phyloP scores from a whole-genome alignment of 768 basidiomycete species.

The Auricularia auricula-judae region DNA sequence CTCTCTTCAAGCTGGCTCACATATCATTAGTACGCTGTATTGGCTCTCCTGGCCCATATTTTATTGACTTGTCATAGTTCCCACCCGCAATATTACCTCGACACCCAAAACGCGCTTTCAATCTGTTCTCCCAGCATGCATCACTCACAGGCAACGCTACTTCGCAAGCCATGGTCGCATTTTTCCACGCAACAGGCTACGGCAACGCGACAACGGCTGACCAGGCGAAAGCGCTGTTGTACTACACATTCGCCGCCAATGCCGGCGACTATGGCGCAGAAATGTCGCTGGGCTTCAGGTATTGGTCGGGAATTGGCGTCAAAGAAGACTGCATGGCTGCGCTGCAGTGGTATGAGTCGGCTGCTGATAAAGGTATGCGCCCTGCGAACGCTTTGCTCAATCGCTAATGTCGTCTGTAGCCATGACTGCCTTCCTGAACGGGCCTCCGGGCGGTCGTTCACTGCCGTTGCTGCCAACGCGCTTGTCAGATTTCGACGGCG shows the following conservation, averaged over 20 bases:
- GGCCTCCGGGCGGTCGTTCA: constrained; percentile 85
- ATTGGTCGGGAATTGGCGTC: constrained; percentile 93
- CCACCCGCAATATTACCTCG: constrained; percentile 32
- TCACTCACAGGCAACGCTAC: constrained; percentile 68
- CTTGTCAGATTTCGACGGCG: constrained; percentile 83
- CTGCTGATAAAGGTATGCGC: constrained; percentile 66
- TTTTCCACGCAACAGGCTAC: constrained; percentile 85
- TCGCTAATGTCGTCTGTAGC: constrained; percentile 28
- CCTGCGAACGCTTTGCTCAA: constrained; percentile 2
- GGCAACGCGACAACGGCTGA: constrained; percentile 31
- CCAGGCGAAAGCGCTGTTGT: constrained; percentile 76
- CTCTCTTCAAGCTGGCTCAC: constrained; percentile 54
- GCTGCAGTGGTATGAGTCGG: constrained; percentile 79
- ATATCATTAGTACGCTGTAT: constrained; percentile 50
- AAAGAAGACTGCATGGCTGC: constrained; percentile 77
- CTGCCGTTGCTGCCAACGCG: constrained; percentile 72
- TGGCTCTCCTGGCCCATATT: constrained; percentile 5
- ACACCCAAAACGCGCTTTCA: constrained; percentile 52
- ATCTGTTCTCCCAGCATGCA: constrained; percentile 55
- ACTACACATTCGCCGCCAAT: constrained; percentile 90
- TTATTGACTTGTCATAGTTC: constrained; percentile 14
- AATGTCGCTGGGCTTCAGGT: constrained; percentile 87
- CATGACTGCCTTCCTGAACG: constrained; percentile 68
- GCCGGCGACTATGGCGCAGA: constrained; percentile 79
- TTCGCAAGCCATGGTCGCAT: constrained; percentile 76